Percentiles rank a stretch among this genome's conserved stretches.
These are phyloP conservation scores for Citrullus mucosospermus DNA, from an alignment of 306 rosid genomes.

Conservation along the genomic window DNA sequence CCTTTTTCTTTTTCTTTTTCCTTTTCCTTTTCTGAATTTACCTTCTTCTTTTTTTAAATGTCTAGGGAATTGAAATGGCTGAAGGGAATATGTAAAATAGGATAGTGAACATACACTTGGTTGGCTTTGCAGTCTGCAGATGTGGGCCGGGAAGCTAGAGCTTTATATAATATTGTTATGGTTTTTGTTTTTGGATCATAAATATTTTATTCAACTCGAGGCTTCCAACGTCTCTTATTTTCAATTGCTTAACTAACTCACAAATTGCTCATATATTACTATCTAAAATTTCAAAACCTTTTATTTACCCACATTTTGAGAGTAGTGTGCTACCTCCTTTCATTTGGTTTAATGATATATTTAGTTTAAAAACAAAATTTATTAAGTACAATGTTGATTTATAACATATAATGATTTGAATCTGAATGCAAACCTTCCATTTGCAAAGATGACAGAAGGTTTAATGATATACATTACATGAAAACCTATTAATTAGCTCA, in stretches of 20 bases:
- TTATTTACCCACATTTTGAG: too few relatives aligned
- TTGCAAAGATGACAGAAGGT: neutral
- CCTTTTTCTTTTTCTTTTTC: neutral
- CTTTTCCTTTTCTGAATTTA: neutral
- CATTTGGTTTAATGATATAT: too few relatives aligned
- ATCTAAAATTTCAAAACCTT: too few relatives aligned
- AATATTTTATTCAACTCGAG: neutral
- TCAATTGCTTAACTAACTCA: neutral
- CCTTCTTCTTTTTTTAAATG: too few relatives aligned
- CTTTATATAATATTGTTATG: neutral
- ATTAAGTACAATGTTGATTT: neutral
- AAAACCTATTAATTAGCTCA: neutral
- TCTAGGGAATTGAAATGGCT: conserved; percentile 30
- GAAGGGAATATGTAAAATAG: conserved; percentile 15
- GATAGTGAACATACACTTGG: neutral
- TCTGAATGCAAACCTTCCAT: neutral
- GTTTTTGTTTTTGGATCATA: neutral
- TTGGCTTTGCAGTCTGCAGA: neutral
- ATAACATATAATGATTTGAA: neutral
- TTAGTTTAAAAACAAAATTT: too few relatives aligned
- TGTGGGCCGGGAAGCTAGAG: neutral
- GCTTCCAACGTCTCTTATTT: neutral
- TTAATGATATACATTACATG: neutral
- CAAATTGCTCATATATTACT: too few relatives aligned
- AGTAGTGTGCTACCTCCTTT: too few relatives aligned